Conservation (phyloP, 768 basidiomycete genomes). For the Scleroderma bovista region DNA sequence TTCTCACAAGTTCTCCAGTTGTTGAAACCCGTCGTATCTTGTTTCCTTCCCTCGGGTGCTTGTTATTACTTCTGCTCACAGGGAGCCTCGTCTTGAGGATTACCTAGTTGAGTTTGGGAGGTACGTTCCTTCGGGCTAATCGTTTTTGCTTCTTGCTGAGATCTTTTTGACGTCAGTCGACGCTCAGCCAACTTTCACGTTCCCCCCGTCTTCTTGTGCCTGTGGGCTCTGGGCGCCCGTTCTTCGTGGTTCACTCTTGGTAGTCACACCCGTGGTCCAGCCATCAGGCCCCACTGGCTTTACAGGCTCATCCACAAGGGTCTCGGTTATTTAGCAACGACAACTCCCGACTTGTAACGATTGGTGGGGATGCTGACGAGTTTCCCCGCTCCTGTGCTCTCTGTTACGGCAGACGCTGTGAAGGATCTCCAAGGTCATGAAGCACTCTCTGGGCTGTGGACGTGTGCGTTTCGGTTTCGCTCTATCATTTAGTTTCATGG, state of each 20-base stretch:
- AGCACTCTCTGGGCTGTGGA: slow-evolving; percentile 63
- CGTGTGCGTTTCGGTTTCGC: slow-evolving; percentile 38
- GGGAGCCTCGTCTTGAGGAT: too few species aligned
- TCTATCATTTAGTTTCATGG: slow-evolving; percentile 2
- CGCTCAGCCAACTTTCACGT: neutral
- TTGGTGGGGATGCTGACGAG: slow-evolving; percentile 36
- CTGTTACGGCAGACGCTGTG: slow-evolving; percentile 60
- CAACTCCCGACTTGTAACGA: slow-evolving; percentile 8
- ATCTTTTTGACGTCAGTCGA: neutral
- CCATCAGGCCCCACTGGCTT: neutral
- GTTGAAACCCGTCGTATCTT: neutral
- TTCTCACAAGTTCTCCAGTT: too few species aligned
- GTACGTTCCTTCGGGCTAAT: neutral
- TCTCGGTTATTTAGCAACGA: neutral
- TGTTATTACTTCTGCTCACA: too few species aligned
- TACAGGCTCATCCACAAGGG: neutral
- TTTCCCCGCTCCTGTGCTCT: slow-evolving; percentile 62
- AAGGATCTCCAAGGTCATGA: slow-evolving; percentile 64
- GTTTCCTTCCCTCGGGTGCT: too few species aligned
- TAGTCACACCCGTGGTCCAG: neutral
- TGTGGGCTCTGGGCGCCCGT: neutral
- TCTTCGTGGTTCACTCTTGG: neutral
- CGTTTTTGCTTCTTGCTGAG: neutral
- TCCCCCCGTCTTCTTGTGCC: neutral
- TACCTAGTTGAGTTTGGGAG: neutral